A percentile compares a stretch with the other conserved stretches of the same genome.
Evolutionary conservation across 768 basidiomycete genomes (phyloP).

Genomic region (Tephrocybe sp.): DNA sequence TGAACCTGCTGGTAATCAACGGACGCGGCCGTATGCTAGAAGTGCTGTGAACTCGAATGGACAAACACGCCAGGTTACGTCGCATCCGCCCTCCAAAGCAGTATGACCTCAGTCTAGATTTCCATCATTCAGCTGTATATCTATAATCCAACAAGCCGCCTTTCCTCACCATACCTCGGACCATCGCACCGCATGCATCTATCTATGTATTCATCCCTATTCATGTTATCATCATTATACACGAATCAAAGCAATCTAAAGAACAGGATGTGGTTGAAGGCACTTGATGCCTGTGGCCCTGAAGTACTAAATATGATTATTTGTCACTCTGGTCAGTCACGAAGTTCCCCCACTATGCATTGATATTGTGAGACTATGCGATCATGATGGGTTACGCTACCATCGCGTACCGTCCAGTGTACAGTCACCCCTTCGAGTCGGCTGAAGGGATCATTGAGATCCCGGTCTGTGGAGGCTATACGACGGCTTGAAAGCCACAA

Average conservation of each 20-base stretch:
- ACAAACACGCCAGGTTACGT: not conserved
- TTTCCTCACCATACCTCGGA: not conserved
- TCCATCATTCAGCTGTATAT: constrained; percentile 4
- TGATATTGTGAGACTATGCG: too few species aligned
- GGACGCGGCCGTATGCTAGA: not conserved
- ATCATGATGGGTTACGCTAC: too few species aligned
- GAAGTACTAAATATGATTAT: too few species aligned
- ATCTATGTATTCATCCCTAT: constrained; percentile 9
- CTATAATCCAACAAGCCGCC: not conserved
- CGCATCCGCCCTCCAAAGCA: constrained; percentile 3
- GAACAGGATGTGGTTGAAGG: not conserved
- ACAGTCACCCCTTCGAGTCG: too few species aligned
- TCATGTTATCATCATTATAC: not conserved
- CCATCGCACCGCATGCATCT: not conserved
- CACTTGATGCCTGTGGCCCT: too few species aligned
- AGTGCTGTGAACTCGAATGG: not conserved
- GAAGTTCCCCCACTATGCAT: too few species aligned
- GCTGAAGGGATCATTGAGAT: too few species aligned
- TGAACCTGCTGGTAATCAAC: not conserved
- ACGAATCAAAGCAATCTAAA: not conserved
- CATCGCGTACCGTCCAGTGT: too few species aligned
- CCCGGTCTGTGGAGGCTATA: too few species aligned
- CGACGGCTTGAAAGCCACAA: too few species aligned
- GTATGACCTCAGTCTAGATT: constrained; percentile 4
- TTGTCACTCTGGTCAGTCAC: too few species aligned